Conservation (phyloP, 2,329 filamentous ascomycete genomes). For the Nectriaceae sp. region DNA sequence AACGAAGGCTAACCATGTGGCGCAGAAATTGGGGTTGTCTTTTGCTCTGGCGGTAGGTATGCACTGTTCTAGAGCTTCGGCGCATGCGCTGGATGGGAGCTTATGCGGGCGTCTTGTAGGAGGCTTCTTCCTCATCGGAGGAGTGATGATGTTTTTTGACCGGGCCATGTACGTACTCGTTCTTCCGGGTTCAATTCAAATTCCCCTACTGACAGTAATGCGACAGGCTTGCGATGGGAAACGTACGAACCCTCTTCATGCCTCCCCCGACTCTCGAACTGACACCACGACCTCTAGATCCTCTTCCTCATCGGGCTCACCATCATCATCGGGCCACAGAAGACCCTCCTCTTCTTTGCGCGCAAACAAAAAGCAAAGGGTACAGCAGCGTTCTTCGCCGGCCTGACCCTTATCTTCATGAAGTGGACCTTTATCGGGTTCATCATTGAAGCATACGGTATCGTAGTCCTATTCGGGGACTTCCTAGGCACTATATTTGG, state of each 20-base stretch:
- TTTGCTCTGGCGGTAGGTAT: constrained; percentile 92
- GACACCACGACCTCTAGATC: constrained; percentile 58
- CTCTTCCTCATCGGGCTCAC: constrained; percentile 97
- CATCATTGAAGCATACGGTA: constrained; percentile 86
- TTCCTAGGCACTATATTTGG: constrained; percentile 91
- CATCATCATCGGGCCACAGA: constrained; percentile 89
- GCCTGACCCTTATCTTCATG: constrained; percentile 82
- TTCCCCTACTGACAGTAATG: constrained; percentile 93
- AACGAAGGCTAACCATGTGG: constrained; percentile 32
- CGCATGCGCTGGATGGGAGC: constrained; percentile 23
- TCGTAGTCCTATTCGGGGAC: constrained; percentile 91
- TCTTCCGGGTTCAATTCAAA: constrained; percentile 14
- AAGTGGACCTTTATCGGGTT: constrained; percentile 93
- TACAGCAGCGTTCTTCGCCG: constrained; percentile 82
- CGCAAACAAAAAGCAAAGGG: constrained; percentile 91
- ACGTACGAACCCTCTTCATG: constrained; percentile 57
- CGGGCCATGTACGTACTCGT: constrained; percentile 82
- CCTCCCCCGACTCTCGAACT: constrained; percentile 11
- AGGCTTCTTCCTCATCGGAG: constrained; percentile 91
- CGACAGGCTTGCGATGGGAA: constrained; percentile 91
- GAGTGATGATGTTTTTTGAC: constrained; percentile 97
- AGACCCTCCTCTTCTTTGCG: constrained; percentile 93
- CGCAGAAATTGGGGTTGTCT: constrained; percentile 91
- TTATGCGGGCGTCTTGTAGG: constrained; percentile 51
- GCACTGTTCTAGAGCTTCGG: constrained; percentile 20